phyloP scores from a whole-genome alignment of 148 eudicot genomes.

The Silene uniflora region DNA sequence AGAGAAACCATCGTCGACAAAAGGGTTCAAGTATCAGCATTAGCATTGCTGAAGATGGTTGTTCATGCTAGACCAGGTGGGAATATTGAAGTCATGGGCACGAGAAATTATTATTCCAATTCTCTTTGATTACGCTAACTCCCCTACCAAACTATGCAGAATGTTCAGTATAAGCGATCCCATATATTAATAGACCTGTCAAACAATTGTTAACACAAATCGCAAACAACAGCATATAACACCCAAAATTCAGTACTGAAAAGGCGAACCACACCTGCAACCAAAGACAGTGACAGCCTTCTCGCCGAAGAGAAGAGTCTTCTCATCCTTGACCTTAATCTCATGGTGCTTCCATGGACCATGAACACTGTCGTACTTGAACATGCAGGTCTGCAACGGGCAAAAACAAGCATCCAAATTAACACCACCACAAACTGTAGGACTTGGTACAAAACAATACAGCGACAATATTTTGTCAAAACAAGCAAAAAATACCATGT shows the following conservation, averaged over 20 bases:
- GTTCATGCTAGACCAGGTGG: constrained; percentile 94
- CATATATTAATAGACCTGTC: too few species aligned
- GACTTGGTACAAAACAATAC: too few species aligned
- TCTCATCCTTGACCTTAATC: constrained; percentile 67
- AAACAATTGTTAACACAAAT: neutral
- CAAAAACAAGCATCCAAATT: neutral
- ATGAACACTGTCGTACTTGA: constrained; percentile 80
- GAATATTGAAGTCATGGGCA: constrained; percentile 90
- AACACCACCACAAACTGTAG: neutral
- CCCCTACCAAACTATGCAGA: too few species aligned
- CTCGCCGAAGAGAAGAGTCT: constrained; percentile 74
- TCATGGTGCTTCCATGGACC: constrained; percentile 82
- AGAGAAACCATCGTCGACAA: too few species aligned
- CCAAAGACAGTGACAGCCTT: constrained; percentile 65
- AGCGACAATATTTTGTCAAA: neutral
- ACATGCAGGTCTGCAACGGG: constrained; percentile 66
- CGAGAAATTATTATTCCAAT: too few species aligned
- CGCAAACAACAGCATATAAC: neutral
- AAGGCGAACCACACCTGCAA: constrained; percentile 31
- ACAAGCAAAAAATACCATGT: constrained; percentile 43
- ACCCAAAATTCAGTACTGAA: neutral
- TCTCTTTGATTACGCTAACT: too few species aligned
- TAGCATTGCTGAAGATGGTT: constrained; percentile 91
- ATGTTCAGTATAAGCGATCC: too few species aligned
- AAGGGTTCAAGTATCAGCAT: constrained; percentile 83